These are phyloP conservation scores for Neopestalotiopsis sp. DNA, from an alignment of 2,329 filamentous ascomycete genomes.

Conservation along the genomic window DNA sequence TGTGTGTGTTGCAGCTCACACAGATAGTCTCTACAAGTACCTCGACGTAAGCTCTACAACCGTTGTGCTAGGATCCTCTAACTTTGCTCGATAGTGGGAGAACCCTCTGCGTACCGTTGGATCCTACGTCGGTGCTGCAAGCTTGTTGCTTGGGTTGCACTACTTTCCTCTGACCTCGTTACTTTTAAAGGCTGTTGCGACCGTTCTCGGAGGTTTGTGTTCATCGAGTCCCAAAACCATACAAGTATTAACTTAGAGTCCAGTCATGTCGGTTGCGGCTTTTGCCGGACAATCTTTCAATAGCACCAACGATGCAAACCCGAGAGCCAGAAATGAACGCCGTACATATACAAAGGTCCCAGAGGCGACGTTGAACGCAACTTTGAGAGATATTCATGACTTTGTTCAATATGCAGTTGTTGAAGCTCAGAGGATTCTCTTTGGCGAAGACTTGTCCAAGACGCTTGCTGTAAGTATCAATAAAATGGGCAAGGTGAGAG, in stretches of 20 bases:
- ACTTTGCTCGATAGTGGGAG: conserved; percentile 6
- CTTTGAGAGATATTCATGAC: conserved; percentile 10
- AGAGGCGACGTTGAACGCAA: conserved; percentile 15
- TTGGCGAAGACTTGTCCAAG: conserved; percentile 11
- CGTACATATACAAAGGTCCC: conserved; percentile 2
- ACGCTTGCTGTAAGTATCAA: conserved; percentile 13
- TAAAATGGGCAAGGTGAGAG: background rate
- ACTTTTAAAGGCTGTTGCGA: conserved; percentile 1
- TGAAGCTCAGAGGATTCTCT: conserved; percentile 13
- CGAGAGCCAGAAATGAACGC: background rate
- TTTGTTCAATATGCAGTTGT: conserved; percentile 16
- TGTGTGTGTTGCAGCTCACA: background rate
- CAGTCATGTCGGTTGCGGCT: conserved; percentile 11
- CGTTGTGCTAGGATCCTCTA: background rate
- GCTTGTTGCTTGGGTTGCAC: conserved; percentile 1
- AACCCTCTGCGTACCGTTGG: conserved; percentile 8
- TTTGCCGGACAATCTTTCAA: conserved; percentile 6
- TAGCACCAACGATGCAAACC: background rate
- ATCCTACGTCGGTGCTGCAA: conserved; percentile 1
- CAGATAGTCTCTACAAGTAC: conserved; percentile 17
- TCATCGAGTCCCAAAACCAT: background rate
- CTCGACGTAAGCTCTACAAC: conserved; percentile 1
- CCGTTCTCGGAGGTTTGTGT: conserved; percentile 4
- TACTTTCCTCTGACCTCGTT: conserved; percentile 11
- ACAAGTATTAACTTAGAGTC: background rate